These are phyloP conservation scores for Crotalaria pallida DNA, from an alignment of 306 rosid species.

Conservation along the genomic window DNA sequence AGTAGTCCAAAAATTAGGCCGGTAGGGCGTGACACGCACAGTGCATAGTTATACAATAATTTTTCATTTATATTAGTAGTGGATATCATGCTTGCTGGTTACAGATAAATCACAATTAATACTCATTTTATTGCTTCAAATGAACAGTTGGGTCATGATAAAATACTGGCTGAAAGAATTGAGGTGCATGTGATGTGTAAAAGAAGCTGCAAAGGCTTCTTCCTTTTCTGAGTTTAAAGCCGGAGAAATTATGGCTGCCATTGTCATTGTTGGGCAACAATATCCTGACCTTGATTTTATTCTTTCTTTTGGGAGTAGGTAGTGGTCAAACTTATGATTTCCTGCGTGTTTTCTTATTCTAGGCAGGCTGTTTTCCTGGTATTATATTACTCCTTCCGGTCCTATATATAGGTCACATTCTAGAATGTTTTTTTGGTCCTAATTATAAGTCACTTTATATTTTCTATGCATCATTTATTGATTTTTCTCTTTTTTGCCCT, in stretches of 20 bases:
- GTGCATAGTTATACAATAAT: too few species aligned
- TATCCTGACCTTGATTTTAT: not conserved
- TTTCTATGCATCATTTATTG: too few species aligned
- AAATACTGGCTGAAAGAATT: not conserved
- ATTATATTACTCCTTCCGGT: too few species aligned
- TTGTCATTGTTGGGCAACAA: not conserved
- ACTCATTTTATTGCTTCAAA: constrained; percentile 7
- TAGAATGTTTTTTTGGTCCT: too few species aligned
- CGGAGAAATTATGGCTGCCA: not conserved
- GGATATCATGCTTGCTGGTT: too few species aligned
- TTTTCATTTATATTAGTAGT: too few species aligned
- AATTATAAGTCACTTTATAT: too few species aligned
- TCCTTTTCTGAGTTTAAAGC: not conserved
- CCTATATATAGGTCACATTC: too few species aligned
- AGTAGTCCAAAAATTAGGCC: too few species aligned
- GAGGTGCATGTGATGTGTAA: not conserved
- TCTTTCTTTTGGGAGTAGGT: not conserved
- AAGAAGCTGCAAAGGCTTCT: constrained; percentile 15
- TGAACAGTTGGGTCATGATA: not conserved
- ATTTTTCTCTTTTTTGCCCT: too few species aligned
- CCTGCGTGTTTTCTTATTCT: constrained; percentile 1
- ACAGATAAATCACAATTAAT: not conserved
- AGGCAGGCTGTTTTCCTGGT: too few species aligned
- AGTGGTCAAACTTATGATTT: not conserved
- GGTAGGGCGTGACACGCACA: not conserved